Evolutionary conservation across 2,329 filamentous ascomycete genomes (phyloP).

Genomic region (Colletotrichum sp.): DNA sequence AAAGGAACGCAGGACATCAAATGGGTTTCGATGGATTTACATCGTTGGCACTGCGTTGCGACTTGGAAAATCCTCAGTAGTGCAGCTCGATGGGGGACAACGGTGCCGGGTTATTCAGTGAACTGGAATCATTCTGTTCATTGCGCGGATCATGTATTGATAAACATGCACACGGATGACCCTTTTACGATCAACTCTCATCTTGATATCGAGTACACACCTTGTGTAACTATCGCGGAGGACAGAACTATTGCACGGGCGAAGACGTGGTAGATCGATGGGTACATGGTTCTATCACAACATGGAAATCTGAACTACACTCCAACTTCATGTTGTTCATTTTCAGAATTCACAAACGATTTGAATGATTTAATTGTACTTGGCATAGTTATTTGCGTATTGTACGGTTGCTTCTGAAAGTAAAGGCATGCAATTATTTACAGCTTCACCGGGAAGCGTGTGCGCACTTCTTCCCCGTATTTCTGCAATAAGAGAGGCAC

Average conservation of each 20-base stretch:
- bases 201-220: not conserved
- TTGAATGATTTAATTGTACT: not conserved
- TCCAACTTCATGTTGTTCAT: fast-evolving
- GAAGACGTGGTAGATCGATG: not conserved
- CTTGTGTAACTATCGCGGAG: not conserved
- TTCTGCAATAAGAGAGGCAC: not conserved
- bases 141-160: not conserved
- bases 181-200: not conserved
- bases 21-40: not conserved
- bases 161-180: not conserved
- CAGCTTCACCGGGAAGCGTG: not conserved
- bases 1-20: not conserved
- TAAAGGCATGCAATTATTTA: not conserved
- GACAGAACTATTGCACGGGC: not conserved
- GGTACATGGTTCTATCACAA: not conserved
- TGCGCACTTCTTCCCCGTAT: not conserved
- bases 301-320: not conserved
- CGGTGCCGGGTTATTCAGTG: not conserved
- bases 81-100: not conserved
- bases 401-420: not conserved
- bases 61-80: not conserved
- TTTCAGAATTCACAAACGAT: not conserved
- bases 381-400: not conserved
- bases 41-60: not conserved
- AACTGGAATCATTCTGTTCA: not conserved